Conservation (phyloP, 2,329 filamentous ascomycete species). For the Ophiostoma angusticollis region DNA sequence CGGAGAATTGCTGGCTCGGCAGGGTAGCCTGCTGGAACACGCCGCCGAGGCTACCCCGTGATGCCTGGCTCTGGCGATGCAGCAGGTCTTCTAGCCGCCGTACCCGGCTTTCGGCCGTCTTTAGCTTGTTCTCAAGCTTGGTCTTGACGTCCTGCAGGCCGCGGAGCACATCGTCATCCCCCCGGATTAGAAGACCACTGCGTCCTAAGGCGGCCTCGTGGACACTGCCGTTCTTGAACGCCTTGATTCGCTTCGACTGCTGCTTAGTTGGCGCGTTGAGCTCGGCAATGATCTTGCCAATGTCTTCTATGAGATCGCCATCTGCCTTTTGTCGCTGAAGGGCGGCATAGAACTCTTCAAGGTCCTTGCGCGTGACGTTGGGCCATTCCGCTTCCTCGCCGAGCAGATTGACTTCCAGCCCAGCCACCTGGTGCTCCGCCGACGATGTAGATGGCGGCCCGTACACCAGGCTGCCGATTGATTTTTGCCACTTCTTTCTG, state of each 20-base stretch:
- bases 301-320: conserved; percentile 52
- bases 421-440: conserved; percentile 55
- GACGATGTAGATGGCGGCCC: conserved; percentile 41
- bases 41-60: conserved; percentile 38
- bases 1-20: conserved; percentile 30
- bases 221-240: conserved; percentile 92
- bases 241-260: conserved; percentile 74
- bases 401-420: conserved; percentile 74
- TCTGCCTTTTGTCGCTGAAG: conserved; percentile 55
- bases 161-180: conserved; percentile 70
- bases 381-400: conserved; percentile 77
- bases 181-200: conserved; percentile 71
- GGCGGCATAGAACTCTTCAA: conserved; percentile 58
- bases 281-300: conserved; percentile 65
- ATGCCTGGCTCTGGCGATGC: conserved; percentile 62
- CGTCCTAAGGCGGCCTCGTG: conserved; percentile 82
- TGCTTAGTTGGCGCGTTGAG: conserved; percentile 73
- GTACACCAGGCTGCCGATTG: conserved; percentile 57
- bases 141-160: conserved; percentile 73
- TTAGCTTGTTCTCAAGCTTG: conserved; percentile 59
- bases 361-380: conserved; percentile 56
- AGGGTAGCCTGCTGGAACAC: conserved; percentile 40
- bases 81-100: conserved; percentile 83
- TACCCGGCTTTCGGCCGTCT: conserved; percentile 78
- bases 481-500: conserved; percentile 81